Evolutionary conservation across 139 green algal species (phyloP), one percentile per base, ranked within the genome.

Genomic region (Limnomonas spitsbergensis): DNA sequence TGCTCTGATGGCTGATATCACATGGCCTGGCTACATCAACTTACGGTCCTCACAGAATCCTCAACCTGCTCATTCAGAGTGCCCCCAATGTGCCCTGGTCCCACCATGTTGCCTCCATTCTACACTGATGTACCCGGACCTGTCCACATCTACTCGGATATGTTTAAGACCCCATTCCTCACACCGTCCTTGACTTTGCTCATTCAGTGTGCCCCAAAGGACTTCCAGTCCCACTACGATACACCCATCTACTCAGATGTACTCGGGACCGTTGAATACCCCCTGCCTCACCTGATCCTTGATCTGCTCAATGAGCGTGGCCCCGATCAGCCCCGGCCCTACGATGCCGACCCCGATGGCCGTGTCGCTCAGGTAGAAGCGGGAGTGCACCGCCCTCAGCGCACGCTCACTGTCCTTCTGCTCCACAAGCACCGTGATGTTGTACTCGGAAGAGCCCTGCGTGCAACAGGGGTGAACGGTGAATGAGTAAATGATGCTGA

Each of bases 401-500:
- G 92, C 93, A 9, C 88, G 82, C 68, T 87, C 86, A 40, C 75
- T 84, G 75, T 91, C 86, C 1, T 66, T 39, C 86, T 95, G 88
- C 71, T 97, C 87, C 24, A 99, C 90, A 53, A 99, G 85, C 39
- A 97, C 89, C 9, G 96, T 99, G 88, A 99, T 98, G 89, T 99
- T 99, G 94, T 98, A 98, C 89, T 99, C 96, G 1, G 83, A 94
- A 67, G 82, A 93, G 54, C 96, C 96, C 89, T 99, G 94, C 2
- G 7, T 68, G 56, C 14, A 27, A 26, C 3, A 2, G 47, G 35
- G 26, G 52, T 54, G 53, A 2, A 4, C 2, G 26, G 40, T 14
- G 74, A n/a, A 61, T 14, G 47, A 24, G 14, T 14, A 24, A 24
- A 24, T 61, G 47, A 24, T 61, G 47, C 14, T 61, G 47, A 47